Conservation (phyloP, 306 rosid genomes). For the Glycine tomentella region DNA sequence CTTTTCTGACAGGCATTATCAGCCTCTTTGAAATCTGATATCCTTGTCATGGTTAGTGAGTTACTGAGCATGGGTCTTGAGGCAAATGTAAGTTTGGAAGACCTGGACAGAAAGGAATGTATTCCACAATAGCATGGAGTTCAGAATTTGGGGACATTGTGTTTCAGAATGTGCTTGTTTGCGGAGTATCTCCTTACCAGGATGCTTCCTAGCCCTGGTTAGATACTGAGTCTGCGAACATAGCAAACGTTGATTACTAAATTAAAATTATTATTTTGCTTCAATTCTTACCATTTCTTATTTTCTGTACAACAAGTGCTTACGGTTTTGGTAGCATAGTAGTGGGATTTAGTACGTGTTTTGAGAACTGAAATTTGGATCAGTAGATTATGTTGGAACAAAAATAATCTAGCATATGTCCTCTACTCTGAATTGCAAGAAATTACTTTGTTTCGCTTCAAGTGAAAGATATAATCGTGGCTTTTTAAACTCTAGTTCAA, state of each 20-base stretch:
- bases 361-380: neutral
- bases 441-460: conserved; percentile 26
- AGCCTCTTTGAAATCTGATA: conserved; percentile 64
- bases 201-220: conserved; percentile 38
- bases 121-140: conserved; percentile 52
- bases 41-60: conserved; percentile 59
- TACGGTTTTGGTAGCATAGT: conserved; percentile 28
- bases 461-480: neutral
- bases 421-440: neutral
- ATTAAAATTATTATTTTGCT: conserved; percentile 14
- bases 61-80: conserved; percentile 64
- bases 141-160: conserved; percentile 33
- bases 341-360: neutral
- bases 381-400: conserved; percentile 6
- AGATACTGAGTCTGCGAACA: conserved; percentile 4
- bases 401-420: conserved; percentile 13
- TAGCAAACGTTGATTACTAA: conserved; percentile 36
- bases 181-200: conserved; percentile 32
- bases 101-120: conserved; percentile 54
- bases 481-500: neutral
- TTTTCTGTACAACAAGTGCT: conserved; percentile 9
- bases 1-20: conserved; percentile 63
- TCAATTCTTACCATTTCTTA: conserved; percentile 29
- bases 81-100: conserved; percentile 61
- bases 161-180: conserved; percentile 36